phyloP scores from a whole-genome alignment of 768 basidiomycete genomes.

The Suillus plorans region DNA sequence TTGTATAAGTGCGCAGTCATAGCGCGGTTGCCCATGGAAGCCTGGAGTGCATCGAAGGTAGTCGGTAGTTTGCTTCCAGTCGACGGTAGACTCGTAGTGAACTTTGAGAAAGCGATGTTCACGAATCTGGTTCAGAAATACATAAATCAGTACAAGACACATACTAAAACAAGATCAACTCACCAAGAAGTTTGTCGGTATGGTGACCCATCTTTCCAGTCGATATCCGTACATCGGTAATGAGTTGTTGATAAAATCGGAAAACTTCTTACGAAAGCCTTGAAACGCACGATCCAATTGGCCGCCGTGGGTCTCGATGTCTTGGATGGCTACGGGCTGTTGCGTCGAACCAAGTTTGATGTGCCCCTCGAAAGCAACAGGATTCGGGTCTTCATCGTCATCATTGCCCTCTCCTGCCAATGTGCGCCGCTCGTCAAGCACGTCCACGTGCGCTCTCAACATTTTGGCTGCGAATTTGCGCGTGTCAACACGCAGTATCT shows the following conservation, averaged over 20 bases:
- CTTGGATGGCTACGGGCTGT: background rate
- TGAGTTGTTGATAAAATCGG: slow-evolving; percentile 1
- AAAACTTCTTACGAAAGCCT: too few species aligned
- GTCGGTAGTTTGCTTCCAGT: too few species aligned
- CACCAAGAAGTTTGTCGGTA: background rate
- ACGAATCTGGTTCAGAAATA: background rate
- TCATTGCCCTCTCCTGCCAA: background rate
- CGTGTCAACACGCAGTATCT: background rate
- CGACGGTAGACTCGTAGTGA: too few species aligned
- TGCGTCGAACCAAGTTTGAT: slow-evolving; percentile 1
- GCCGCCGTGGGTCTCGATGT: background rate
- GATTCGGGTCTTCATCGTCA: background rate
- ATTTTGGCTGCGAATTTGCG: too few species aligned
- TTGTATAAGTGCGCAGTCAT: too few species aligned
- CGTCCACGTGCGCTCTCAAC: background rate
- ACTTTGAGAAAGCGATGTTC: too few species aligned
- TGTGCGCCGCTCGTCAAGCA: background rate
- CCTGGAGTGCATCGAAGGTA: too few species aligned
- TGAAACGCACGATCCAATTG: too few species aligned
- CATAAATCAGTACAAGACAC: slow-evolving; percentile 6
- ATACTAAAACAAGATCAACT: background rate
- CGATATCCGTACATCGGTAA: background rate
- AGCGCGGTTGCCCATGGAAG: too few species aligned
- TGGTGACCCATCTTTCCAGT: background rate
- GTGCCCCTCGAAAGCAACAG: background rate